Conservation (phyloP, 2,329 filamentous ascomycete species). For the Albifimbria verrucaria region DNA sequence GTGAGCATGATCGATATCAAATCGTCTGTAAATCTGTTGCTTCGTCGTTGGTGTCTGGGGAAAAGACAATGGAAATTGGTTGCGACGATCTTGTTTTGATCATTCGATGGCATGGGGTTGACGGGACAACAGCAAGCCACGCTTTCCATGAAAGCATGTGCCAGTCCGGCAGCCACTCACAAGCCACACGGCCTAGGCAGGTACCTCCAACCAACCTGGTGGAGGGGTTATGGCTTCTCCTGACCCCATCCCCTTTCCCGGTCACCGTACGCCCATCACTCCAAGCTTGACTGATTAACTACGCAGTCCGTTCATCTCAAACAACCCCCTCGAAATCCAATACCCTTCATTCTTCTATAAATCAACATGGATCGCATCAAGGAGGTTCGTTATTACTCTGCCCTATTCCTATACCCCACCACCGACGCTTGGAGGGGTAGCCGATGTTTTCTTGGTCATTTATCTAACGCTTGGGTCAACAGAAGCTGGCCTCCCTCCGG, state of each 20-base stretch:
- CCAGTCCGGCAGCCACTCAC: constrained; percentile 12
- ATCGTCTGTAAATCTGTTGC: too few relatives aligned
- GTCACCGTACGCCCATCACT: constrained; percentile 27
- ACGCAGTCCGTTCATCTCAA: constrained; percentile 20
- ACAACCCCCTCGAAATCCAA: constrained; percentile 12
- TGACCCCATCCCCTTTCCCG: constrained; percentile 31
- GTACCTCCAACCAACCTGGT: constrained; percentile 17
- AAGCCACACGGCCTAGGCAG: constrained; percentile 21
- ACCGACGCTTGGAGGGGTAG: constrained; percentile 28
- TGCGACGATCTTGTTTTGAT: not conserved
- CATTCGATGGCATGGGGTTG: constrained; percentile 17
- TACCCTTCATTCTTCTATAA: constrained; percentile 10
- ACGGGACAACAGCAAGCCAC: constrained; percentile 23
- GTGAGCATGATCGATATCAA: constrained; percentile 72
- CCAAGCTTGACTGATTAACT: constrained; percentile 27
- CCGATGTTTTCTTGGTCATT: constrained; percentile 6
- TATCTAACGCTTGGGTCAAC: constrained; percentile 19
- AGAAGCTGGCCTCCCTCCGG: constrained; percentile 96
- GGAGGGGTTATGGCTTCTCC: constrained; percentile 15
- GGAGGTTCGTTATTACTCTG: constrained; percentile 60
- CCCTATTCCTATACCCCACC: constrained; percentile 24
- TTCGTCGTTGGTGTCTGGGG: not conserved
- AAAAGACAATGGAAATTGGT: not conserved
- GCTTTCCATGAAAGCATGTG: not conserved
- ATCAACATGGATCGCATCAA: constrained; percentile 81